phyloP scores from a whole-genome alignment of 371 early-diverging fungal genomes.

The Dichotomocladium elegans region DNA sequence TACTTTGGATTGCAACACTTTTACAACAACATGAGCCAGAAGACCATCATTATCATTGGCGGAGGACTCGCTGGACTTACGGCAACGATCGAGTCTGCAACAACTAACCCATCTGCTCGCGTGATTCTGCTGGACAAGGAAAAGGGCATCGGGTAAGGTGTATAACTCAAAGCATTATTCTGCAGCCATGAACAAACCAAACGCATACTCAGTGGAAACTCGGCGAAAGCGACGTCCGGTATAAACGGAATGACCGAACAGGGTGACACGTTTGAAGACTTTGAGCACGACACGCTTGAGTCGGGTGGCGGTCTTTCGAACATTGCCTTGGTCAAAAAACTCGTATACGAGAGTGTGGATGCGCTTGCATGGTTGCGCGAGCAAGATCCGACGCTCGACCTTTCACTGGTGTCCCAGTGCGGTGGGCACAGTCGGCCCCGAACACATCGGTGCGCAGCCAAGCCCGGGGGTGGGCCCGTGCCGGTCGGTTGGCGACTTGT shows the following conservation, averaged over 20 bases:
- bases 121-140: conserved; percentile 79
- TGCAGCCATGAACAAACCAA: neutral
- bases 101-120: conserved; percentile 43
- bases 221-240: conserved; percentile 82
- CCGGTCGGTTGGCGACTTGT: conserved; percentile 72
- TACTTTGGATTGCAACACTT: neutral
- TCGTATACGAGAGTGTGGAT: conserved; percentile 58
- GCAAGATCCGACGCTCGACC: conserved; percentile 36
- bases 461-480: conserved; percentile 50
- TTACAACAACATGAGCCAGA: neutral
- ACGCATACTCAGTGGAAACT: conserved; percentile 53
- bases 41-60: conserved; percentile 60
- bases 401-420: conserved; percentile 69
- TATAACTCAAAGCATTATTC: neutral
- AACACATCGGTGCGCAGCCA: conserved; percentile 65
- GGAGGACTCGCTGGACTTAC: conserved; percentile 81
- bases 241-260: conserved; percentile 78
- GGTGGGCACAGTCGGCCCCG: conserved; percentile 71
- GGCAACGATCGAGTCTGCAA: conserved; percentile 72
- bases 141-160: conserved; percentile 50
- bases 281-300: conserved; percentile 67
- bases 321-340: conserved; percentile 52
- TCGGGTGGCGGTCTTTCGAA: conserved; percentile 68
- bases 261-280: conserved; percentile 60
- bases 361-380: conserved; percentile 71